Conservation (phyloP, 1,284 basidiomycete species). For the Cutaneotrichosporon cavernicola region DNA sequence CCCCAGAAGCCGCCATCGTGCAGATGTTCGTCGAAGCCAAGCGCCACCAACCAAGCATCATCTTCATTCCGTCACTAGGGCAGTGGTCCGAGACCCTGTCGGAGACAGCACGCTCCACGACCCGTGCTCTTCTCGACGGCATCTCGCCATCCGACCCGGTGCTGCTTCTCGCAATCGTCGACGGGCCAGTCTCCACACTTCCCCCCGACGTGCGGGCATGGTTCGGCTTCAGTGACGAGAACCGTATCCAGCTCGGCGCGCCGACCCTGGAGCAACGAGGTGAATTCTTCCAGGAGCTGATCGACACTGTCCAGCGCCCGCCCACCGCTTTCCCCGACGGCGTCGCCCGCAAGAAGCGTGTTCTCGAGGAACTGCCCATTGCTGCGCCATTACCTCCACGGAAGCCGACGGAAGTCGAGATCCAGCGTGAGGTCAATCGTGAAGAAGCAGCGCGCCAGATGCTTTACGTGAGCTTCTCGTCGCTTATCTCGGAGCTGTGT, state of each 20-base stretch:
- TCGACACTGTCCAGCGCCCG: slow-evolving; percentile 67
- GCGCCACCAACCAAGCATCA: slow-evolving; percentile 90
- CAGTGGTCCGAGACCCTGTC: slow-evolving; percentile 84
- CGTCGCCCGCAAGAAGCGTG: slow-evolving; percentile 73
- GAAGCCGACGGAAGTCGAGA: slow-evolving; percentile 75
- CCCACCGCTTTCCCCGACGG: slow-evolving; percentile 92
- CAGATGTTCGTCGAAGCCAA: slow-evolving; percentile 98
- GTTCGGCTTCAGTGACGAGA: slow-evolving; percentile 81
- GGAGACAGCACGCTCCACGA: slow-evolving; percentile 78
- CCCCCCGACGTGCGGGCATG: slow-evolving; percentile 82
- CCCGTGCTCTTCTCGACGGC: slow-evolving; percentile 86
- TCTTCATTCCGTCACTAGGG: slow-evolving; percentile 87
- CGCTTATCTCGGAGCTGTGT: slow-evolving; percentile 83
- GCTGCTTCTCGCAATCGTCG: slow-evolving; percentile 82
- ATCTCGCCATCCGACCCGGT: slow-evolving; percentile 88
- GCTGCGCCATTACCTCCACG: slow-evolving; percentile 87
- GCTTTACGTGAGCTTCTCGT: slow-evolving; percentile 81
- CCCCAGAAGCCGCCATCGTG: slow-evolving; percentile 86
- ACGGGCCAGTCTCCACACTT: slow-evolving; percentile 69
- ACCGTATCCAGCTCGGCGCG: slow-evolving; percentile 64
- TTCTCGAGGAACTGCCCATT: slow-evolving; percentile 80
- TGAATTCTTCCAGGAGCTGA: slow-evolving; percentile 72
- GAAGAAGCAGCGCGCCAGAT: slow-evolving; percentile 77
- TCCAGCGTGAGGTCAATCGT: slow-evolving; percentile 76
- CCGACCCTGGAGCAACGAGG: slow-evolving; percentile 64